These are phyloP conservation scores for Arthrobotrys entomopaga DNA, from an alignment of 2,329 filamentous ascomycete genomes.

Conservation along the genomic window DNA sequence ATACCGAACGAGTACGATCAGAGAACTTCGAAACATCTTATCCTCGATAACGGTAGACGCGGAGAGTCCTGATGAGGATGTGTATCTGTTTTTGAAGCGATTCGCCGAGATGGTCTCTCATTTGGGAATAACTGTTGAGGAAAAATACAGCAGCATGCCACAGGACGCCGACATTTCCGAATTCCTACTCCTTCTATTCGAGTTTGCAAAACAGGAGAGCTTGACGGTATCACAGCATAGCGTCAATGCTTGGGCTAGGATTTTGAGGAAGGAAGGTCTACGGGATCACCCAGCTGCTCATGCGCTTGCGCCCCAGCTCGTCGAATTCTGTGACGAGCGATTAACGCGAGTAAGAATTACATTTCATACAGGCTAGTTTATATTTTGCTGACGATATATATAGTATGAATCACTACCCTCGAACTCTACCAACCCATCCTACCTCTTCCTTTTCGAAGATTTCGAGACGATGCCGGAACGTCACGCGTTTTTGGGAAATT, in stretches of 20 bases:
- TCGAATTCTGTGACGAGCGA: constrained; percentile 80
- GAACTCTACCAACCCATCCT: constrained; percentile 80
- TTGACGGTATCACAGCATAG: constrained; percentile 93
- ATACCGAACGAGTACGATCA: constrained; percentile 77
- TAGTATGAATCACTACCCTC: constrained; percentile 84
- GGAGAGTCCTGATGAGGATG: constrained; percentile 86
- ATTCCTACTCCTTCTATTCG: constrained; percentile 81
- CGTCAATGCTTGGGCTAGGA: constrained; percentile 85
- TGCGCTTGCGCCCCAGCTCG: constrained; percentile 78
- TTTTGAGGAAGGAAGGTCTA: constrained; percentile 78
- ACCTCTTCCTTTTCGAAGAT: constrained; percentile 87
- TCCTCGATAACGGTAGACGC: constrained; percentile 82
- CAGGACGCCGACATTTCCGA: constrained; percentile 74
- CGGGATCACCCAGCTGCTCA: constrained; percentile 71
- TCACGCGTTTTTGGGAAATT: constrained; percentile 95
- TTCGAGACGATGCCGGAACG: constrained; percentile 94
- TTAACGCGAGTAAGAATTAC: constrained; percentile 70
- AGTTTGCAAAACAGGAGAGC: constrained; percentile 83
- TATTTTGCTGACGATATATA: background rate
- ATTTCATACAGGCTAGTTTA: background rate
- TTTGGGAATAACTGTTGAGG: constrained; percentile 83
- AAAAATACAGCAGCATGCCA: constrained; percentile 76
- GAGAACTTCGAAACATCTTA: constrained; percentile 77
- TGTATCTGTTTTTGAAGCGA: constrained; percentile 92
- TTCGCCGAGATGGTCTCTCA: constrained; percentile 92